Base-by-base conservation (phyloP, 345 rosid genomes). In the Diplotaxis tenuifolia region DNA sequence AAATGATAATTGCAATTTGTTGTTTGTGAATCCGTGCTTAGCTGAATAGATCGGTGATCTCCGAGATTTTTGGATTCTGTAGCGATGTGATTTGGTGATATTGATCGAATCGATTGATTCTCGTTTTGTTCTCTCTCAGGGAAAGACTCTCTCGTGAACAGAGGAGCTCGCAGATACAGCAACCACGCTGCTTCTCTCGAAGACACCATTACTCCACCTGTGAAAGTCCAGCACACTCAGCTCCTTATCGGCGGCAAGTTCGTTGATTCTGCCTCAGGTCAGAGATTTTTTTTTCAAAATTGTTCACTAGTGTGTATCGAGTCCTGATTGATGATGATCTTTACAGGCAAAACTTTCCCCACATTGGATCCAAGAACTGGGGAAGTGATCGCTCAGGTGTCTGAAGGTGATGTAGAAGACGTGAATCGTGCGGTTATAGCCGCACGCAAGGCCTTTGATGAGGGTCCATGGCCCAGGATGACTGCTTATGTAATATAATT, bases 201-300 rank as follows among this genome's bases (percentile, higher is more conserved):
- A 20, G 80, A 87, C 45, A 83, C 94, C 8, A 75, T 87, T 11
- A 73, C 75, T 55, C 95, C 98, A 55, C 82, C 92, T 9, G 87
- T 90, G 60, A 65, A 83, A 55, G 88, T 90, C 5, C 60, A 82
- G 42, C 71, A 83, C 67, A 81, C 83, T 20, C 82, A 92, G 84
- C 97, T 91, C 63, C 72, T 89, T 6, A 90, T 95, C 68, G 68
- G 83, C 74, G 99, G 99, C 16, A 72, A 87, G 47, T 86, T 86
- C 72, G 91, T 90, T 64, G 96, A 88, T 81, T 75, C 99, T 0
- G 97, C 85, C 38, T 90, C 99, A 77, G 99, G 98, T 94, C 14
- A 64, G 22, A 28, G 54, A 49, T 18, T 49, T 19, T 25, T 56
- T 18, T n/a, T n/a, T n/a, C n/a, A n/a, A 11, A 18, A n/a, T 4